A percentile compares a stretch with the other conserved stretches of the same genome.
Evolutionary conservation across 208 protist species (phyloP).

Genomic region (Wallacemonas sp.): DNA sequence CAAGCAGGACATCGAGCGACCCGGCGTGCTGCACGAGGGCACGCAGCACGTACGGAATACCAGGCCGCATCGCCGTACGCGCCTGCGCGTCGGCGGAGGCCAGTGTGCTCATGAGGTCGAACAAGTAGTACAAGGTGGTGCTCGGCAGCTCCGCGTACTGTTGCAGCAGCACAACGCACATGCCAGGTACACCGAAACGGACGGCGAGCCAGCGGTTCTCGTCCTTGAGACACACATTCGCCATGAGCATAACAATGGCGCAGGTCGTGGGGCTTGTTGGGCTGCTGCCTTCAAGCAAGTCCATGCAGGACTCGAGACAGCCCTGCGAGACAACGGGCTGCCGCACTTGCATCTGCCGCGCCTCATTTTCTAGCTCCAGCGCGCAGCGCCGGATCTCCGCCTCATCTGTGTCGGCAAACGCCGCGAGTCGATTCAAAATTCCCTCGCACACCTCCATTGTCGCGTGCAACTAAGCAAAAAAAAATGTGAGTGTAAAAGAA

Average conservation of each 20-base stretch:
- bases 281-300: conserved; percentile 49
- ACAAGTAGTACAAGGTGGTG: conserved; percentile 66
- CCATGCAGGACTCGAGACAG: conserved; percentile 50
- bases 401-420: conserved; percentile 34
- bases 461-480: conserved; percentile 4
- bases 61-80: conserved; percentile 48
- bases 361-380: conserved; percentile 40
- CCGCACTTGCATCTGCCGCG: conserved; percentile 28
- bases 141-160: conserved; percentile 35
- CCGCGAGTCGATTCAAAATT: conserved; percentile 43
- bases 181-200: conserved; percentile 56
- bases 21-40: conserved; percentile 44
- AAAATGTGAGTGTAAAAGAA: too few relatives aligned
- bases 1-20: conserved; percentile 68
- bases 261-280: conserved; percentile 25
- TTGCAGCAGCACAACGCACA: conserved; percentile 67
- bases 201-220: conserved; percentile 55
- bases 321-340: conserved; percentile 50
- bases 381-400: conserved; percentile 8
- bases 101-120: conserved; percentile 78
- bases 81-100: conserved; percentile 44
- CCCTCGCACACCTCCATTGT: conserved; percentile 30
- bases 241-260: conserved; percentile 53
- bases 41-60: conserved; percentile 69
- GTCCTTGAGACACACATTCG: conserved; percentile 64